Evolutionary conservation across 2,329 filamentous ascomycete genomes (phyloP).

Genomic region (Colletotrichum spinosum): DNA sequence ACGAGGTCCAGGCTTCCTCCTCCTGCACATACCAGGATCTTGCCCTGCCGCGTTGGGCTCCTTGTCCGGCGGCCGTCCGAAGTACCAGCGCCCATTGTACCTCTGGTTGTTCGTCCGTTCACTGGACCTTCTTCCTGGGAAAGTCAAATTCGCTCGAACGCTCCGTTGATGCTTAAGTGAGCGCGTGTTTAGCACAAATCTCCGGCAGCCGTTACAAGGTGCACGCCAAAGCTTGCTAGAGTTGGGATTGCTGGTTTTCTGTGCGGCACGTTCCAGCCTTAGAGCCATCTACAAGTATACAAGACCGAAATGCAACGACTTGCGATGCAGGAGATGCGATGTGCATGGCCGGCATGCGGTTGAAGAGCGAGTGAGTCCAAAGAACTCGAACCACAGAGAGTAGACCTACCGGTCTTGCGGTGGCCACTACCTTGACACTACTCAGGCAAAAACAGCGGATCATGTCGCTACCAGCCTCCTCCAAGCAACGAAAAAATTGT

Average conservation of each 20-base stretch:
- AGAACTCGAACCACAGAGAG: no score
- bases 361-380: no score
- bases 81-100: not conserved
- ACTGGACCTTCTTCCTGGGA: not conserved
- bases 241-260: slow-evolving; percentile 6
- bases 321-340: no score
- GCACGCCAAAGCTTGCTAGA: slow-evolving; percentile 13
- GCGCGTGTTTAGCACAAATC: slow-evolving; percentile 9
- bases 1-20: slow-evolving; percentile 18
- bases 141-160: slow-evolving; percentile 7
- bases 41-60: not conserved
- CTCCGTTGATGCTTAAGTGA: not conserved
- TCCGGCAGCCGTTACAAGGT: not conserved
- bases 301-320: no score
- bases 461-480: slow-evolving; percentile 2
- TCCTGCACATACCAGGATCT: slow-evolving; percentile 1
- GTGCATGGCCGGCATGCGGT: no score
- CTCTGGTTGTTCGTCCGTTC: slow-evolving; percentile 40
- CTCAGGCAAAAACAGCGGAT: slow-evolving; percentile 11
- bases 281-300: not conserved
- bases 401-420: not conserved
- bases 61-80: not conserved
- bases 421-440: slow-evolving; percentile 7
- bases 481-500: not conserved
- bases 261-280: slow-evolving; percentile 12